These are phyloP conservation scores for Gryganskiella cystojenkinii DNA, from an alignment of 192 early-diverging fungal species.

Conservation along the genomic window DNA sequence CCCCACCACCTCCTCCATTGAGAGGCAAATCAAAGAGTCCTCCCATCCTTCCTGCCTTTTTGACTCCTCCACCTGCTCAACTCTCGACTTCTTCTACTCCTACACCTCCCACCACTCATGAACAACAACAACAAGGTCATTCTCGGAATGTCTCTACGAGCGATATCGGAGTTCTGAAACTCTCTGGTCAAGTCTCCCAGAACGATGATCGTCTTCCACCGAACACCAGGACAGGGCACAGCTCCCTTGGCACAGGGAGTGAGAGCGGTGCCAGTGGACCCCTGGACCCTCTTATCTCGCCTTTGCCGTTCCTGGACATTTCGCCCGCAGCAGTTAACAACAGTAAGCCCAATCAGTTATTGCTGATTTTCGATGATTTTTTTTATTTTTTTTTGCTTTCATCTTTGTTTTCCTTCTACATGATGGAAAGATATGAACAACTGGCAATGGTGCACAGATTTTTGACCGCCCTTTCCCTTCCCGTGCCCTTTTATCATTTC, in stretches of 20 bases:
- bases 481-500: neutral
- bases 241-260: neutral
- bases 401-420: no score
- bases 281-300: neutral
- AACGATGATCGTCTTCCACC: constrained; percentile 27
- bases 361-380: neutral
- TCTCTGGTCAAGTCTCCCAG: constrained; percentile 24
- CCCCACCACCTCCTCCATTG: constrained; percentile 10
- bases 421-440: no score
- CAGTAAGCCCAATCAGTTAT: neutral
- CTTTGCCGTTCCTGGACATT: constrained; percentile 12
- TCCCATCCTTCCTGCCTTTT: constrained; percentile 12
- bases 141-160: neutral
- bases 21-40: constrained; percentile 27
- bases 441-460: no score
- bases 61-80: no score
- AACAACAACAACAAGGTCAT: no score
- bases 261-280: constrained; percentile 19
- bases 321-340: constrained; percentile 29
- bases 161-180: constrained; percentile 21
- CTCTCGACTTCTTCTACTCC: constrained; percentile 4
- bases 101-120: neutral
- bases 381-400: neutral
- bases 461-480: neutral
- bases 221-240: neutral